A percentile compares a stretch with the other conserved stretches of the same genome.
These are phyloP conservation scores for Zostera marina DNA, from an alignment of 116 monocot species.

Conservation along the genomic window DNA sequence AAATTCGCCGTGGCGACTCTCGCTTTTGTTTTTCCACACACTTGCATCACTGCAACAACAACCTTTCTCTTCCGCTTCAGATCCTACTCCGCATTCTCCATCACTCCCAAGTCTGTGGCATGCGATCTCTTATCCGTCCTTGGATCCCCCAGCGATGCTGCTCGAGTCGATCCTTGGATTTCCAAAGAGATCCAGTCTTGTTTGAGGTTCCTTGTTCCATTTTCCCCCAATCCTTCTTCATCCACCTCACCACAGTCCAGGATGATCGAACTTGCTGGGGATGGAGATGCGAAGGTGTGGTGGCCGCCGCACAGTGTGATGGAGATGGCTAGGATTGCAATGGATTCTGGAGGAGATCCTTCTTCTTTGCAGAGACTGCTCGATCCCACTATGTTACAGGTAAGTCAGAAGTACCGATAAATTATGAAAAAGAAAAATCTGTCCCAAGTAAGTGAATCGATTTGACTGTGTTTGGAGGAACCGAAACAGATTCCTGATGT, in stretches of 20 bases:
- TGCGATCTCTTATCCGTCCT: constrained; percentile 64
- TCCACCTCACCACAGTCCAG: not conserved
- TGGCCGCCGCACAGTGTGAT: constrained; percentile 78
- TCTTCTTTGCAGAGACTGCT: constrained; percentile 42
- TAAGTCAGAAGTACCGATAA: constrained; percentile 21
- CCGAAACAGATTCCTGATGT: constrained; percentile 70
- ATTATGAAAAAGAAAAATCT: no score
- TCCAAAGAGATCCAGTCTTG: constrained; percentile 37
- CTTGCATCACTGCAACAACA: constrained; percentile 5
- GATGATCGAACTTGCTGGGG: not conserved
- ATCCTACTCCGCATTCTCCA: constrained; percentile 8
- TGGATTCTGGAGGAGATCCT: constrained; percentile 63
- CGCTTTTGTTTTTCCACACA: constrained; percentile 19
- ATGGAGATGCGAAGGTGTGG: constrained; percentile 36
- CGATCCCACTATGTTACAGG: constrained; percentile 56
- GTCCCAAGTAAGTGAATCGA: no score
- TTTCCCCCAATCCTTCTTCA: constrained; percentile 2
- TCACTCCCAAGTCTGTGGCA: constrained; percentile 26
- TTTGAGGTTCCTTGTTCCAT: constrained; percentile 69
- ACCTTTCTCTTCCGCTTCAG: constrained; percentile 9
- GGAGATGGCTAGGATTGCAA: constrained; percentile 72
- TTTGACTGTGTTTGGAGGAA: not conserved
- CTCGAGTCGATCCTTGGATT: constrained; percentile 17
- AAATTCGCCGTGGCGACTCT: constrained; percentile 20
- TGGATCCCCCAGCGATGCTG: constrained; percentile 20